A percentile compares a stretch with the other conserved stretches of the same genome.
These are phyloP conservation scores for Teratosphaeria gauchensis DNA, from an alignment of 2,329 filamentous ascomycete species.

Conservation along the genomic window DNA sequence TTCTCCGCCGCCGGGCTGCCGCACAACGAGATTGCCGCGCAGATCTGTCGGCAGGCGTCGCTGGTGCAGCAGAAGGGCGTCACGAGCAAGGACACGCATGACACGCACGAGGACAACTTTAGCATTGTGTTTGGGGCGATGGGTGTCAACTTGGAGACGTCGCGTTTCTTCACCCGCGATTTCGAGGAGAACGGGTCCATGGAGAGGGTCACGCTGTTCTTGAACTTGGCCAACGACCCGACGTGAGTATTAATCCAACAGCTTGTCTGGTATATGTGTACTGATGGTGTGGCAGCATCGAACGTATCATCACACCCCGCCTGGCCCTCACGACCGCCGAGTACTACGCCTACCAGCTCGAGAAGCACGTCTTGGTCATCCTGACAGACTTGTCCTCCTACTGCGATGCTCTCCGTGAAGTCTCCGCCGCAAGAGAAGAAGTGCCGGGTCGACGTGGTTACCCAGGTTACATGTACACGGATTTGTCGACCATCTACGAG, in stretches of 20 bases:
- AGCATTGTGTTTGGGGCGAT: constrained; percentile 99
- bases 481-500: constrained; percentile 99
- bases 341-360: constrained; percentile 99
- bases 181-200: constrained; percentile 99
- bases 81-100: constrained; percentile 81
- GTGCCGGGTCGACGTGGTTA: constrained; percentile 98
- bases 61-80: constrained; percentile 60
- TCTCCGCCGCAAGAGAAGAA: constrained; percentile 95
- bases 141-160: constrained; percentile 99
- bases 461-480: constrained; percentile 99
- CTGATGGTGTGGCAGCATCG: constrained; percentile 54
- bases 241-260: constrained; percentile 54
- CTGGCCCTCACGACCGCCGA: constrained; percentile 95
- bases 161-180: constrained; percentile 94
- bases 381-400: constrained; percentile 96
- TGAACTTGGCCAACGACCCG: constrained; percentile 97
- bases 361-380: constrained; percentile 99
- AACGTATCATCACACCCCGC: constrained; percentile 99
- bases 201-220: constrained; percentile 93
- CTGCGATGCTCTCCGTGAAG: constrained; percentile 97
- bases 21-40: constrained; percentile 98
- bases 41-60: constrained; percentile 95
- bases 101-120: constrained; percentile 98
- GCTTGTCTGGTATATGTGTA: background rate
- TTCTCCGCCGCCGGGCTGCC: constrained; percentile 97